phyloP scores from a whole-genome alignment of 1,284 basidiomycete species.

The Moesziomyces globuligerus region DNA sequence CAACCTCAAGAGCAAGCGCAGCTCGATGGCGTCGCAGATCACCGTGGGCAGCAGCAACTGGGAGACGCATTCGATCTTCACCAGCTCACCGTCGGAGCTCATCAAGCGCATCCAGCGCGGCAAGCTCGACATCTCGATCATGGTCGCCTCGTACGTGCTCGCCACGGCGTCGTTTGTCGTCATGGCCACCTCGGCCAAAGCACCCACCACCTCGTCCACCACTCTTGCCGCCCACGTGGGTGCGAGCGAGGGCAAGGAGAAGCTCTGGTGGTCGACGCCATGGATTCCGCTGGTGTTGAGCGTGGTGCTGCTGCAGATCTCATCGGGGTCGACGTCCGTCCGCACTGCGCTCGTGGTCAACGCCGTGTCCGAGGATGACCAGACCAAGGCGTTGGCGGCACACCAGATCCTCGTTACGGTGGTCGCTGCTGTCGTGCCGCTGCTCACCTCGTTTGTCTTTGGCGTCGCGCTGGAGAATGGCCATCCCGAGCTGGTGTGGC shows the following conservation, averaged over 20 bases:
- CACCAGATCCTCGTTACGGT: conserved; percentile 58
- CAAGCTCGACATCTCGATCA: conserved; percentile 55
- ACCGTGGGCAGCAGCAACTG: conserved; percentile 33
- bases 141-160: conserved; percentile 34
- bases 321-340: conserved; percentile 50
- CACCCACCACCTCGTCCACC: conserved; percentile 11
- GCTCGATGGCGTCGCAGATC: conserved; percentile 21
- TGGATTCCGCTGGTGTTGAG: conserved; percentile 50
- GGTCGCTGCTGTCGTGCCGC: conserved; percentile 52
- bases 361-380: conserved; percentile 48
- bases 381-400: conserved; percentile 54
- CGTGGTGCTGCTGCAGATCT: conserved; percentile 52
- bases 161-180: conserved; percentile 35
- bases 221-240: neutral
- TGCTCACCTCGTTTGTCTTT: conserved; percentile 53
- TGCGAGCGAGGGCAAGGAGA: neutral
- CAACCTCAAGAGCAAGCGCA: conserved; percentile 27
- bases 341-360: conserved; percentile 58
- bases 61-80: conserved; percentile 46
- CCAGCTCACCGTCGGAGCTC: conserved; percentile 34
- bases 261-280: conserved; percentile 32
- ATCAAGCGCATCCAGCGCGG: conserved; percentile 52
- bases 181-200: conserved; percentile 35
- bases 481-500: conserved; percentile 53
- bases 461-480: conserved; percentile 46